Evolutionary conservation across 208 protist genomes (phyloP), one percentile per base, ranked within the genome.

Genomic region (Naegleria fowleri): DNA sequence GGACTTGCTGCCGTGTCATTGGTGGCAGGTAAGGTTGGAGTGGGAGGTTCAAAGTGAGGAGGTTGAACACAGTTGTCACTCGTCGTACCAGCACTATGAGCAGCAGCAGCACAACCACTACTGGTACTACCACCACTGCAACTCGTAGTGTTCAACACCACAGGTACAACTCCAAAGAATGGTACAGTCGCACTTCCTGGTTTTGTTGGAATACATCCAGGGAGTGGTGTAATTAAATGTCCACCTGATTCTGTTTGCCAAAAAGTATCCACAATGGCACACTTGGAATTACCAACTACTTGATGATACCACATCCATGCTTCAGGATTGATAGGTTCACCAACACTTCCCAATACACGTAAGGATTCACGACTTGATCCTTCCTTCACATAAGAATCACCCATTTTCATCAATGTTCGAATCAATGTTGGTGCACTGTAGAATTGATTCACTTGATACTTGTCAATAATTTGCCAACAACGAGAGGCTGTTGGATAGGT

Each of bases 401-500:
- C 97, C 33, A 94, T 93, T 92, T 97, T 94, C 97, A 98, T 97
- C 9, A 98, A 92, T 7, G 95, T 92, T 55, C 97, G 94, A 89
- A 97, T 96, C 13, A 98, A 98, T 19, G 98, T 99, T 38, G 98
- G 98, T 0, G 98, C 97, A 5, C 98, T 99, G 95, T 99, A 99
- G 92, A 99, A 99, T 91, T 97, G 94, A 39, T 94, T 97, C 15
- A 99, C 96, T 51, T 98, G 95, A 94, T 98, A 96, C 93, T 95
- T 95, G 91, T 98, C 95, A 43, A 98, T 94, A 43, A 99, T 92
- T 52, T 98, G 92, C 98, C 97, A 99, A 94, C 95, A 98, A 84
- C 96, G 93, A 22, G 92, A 94, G 29, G 93, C 87, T 40, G 90
- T 93, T 52, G 98, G 98, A 93, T 97, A 98, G 15, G 94, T 95